A percentile compares a stretch with the other conserved stretches of the same genome.
Evolutionary conservation across 2,329 filamentous ascomycete genomes (phyloP).

Genomic region (Rutstroemia sp.): DNA sequence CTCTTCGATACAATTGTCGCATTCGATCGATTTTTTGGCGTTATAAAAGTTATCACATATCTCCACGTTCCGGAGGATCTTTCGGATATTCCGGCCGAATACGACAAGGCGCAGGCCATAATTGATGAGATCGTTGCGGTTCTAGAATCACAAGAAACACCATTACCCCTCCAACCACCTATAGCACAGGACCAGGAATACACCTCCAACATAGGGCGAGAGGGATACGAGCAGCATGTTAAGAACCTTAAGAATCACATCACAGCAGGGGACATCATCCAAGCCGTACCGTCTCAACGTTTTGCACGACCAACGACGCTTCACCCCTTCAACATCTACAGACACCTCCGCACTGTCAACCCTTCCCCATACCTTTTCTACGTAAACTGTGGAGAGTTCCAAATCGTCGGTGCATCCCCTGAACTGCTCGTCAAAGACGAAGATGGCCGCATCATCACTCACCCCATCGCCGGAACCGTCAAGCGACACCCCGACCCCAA

Average conservation of each 20-base stretch:
- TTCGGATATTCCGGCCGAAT: slow-evolving; percentile 57
- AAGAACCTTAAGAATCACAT: slow-evolving; percentile 85
- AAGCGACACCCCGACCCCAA: slow-evolving; percentile 73
- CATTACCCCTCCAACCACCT: slow-evolving; percentile 67
- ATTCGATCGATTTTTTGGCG: slow-evolving; percentile 89
- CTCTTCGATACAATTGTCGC: slow-evolving; percentile 91
- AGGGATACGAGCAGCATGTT: slow-evolving; percentile 89
- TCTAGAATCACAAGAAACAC: slow-evolving; percentile 66
- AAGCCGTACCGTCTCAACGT: slow-evolving; percentile 91
- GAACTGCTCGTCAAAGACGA: slow-evolving; percentile 93
- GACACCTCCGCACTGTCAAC: slow-evolving; percentile 93
- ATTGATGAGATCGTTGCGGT: slow-evolving; percentile 63
- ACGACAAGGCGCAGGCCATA: slow-evolving; percentile 56
- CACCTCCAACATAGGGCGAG: slow-evolving; percentile 82
- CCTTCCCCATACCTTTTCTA: slow-evolving; percentile 97
- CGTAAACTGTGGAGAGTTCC: slow-evolving; percentile 83
- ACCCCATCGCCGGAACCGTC: slow-evolving; percentile 94
- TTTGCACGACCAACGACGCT: slow-evolving; percentile 82
- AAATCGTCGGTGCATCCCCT: slow-evolving; percentile 90
- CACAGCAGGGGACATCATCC: slow-evolving; percentile 86
- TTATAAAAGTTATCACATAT: slow-evolving; percentile 91
- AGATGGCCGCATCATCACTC: slow-evolving; percentile 80
- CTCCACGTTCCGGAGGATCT: slow-evolving; percentile 58
- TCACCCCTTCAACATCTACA: slow-evolving; percentile 97
- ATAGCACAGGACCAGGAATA: slow-evolving; percentile 71